Base-by-base conservation (phyloP, 345 rosid genomes). In the Acer campestre region DNA sequence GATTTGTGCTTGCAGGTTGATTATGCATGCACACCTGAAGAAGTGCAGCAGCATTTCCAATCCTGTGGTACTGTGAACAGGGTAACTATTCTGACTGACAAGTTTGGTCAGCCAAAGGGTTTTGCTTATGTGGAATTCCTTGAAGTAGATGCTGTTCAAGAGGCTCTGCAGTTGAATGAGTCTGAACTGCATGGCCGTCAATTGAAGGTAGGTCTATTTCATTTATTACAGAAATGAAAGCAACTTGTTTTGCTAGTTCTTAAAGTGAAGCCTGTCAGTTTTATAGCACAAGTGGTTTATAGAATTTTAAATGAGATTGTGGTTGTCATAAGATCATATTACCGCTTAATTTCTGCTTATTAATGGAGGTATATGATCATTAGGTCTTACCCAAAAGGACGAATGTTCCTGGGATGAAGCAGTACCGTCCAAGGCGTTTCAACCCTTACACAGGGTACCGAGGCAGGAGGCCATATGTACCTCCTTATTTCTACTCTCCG, bases 41-140 rank as follows among this genome's bases (percentile, higher is more conserved):
- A 95, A 86, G 99, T 95, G 75, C 98, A 94, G 82, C 98, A 92
- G 79, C 98, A 95, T 89, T 95, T 95, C 74, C 97, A 95, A 82
- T 83, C 98, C 44, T 95, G 99, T 68, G 99, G 98, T 78, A 95
- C 97, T 23, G 98, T 95, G 51, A 94, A 95, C 77, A 81, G 99
- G 62, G 98, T 95, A 62, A 93, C 99, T 11, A 93, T 95, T 86
- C 87, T 92, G 74, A 92, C 99, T 1, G 98, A 95, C 90, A 92
- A 95, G 71, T 94, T 61, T 53, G 99, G 99, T 58, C 98, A 94
- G 70, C 99, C 99, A 73, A 95, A 94, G 82, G 99, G 99, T 77
- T 95, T 91, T 83, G 99, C 98, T 40, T 95, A 95, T 79, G 98
- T 95, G 61, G 98, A 95, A 75, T 95, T 95, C 68, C 83, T 95